Conservation (phyloP, 345 rosid genomes). For the Syzygium grande region DNA sequence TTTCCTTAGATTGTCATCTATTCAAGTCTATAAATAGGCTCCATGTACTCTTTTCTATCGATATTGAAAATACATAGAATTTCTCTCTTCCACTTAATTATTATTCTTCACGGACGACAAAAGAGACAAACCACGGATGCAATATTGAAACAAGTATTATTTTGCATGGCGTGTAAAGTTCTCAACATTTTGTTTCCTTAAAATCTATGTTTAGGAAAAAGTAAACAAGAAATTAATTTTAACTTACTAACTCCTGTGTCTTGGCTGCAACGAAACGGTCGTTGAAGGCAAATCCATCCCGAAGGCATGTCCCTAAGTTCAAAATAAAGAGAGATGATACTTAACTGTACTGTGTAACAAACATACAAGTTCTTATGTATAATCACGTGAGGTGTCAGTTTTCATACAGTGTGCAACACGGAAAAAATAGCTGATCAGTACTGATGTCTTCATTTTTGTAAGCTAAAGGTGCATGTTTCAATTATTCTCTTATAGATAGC, state of each 20-base stretch:
- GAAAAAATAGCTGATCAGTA: background rate
- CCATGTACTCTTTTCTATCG: too few relatives aligned
- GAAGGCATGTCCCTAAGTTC: slow-evolving; percentile 1
- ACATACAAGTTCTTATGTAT: background rate
- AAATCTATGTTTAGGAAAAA: background rate
- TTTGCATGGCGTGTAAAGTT: background rate
- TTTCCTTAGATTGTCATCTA: too few relatives aligned
- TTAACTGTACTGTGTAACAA: slow-evolving; percentile 4
- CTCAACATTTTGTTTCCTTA: background rate
- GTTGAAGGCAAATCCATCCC: slow-evolving; percentile 61
- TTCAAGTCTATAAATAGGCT: too few relatives aligned
- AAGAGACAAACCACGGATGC: background rate
- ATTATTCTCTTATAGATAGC: background rate
- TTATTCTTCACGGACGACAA: background rate
- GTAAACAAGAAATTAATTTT: background rate
- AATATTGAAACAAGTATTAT: background rate
- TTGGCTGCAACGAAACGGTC: slow-evolving; percentile 43
- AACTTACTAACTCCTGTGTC: slow-evolving; percentile 49
- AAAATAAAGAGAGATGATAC: background rate
- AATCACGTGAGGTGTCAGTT: background rate
- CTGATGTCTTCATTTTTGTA: background rate
- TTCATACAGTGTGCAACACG: background rate
- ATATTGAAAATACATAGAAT: too few relatives aligned
- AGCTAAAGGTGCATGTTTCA: background rate
- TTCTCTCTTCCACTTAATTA: too few relatives aligned